Evolutionary conservation across 148 eudicot genomes (phyloP).

Genomic region (Amaranthus palmeri): DNA sequence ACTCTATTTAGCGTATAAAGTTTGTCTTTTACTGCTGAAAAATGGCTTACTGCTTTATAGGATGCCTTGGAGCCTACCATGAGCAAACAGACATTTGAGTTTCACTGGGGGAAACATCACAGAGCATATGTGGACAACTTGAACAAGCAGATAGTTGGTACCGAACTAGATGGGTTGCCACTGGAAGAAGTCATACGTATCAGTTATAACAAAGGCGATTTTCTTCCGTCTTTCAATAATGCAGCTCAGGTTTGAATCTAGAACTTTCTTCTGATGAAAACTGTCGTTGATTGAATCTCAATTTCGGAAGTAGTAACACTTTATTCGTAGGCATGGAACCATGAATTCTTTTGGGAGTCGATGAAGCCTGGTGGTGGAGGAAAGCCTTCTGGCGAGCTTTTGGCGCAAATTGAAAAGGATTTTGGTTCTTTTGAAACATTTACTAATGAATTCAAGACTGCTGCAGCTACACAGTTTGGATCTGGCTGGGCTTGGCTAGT

Average conservation of each 20-base stretch:
- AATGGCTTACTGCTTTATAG: conserved; percentile 28
- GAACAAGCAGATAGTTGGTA: conserved; percentile 87
- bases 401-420: conserved; percentile 68
- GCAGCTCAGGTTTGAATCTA: conserved; percentile 79
- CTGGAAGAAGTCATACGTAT: conserved; percentile 52
- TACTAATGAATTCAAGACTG: conserved; percentile 67
- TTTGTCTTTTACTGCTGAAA: background rate
- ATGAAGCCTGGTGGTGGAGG: conserved; percentile 98
- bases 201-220: conserved; percentile 79
- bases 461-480: conserved; percentile 91
- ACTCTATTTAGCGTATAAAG: too few relatives aligned
- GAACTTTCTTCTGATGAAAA: background rate
- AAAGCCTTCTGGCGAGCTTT: conserved; percentile 80
- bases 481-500: conserved; percentile 99
- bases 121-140: conserved; percentile 79
- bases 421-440: conserved; percentile 85
- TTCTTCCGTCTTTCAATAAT: conserved; percentile 85
- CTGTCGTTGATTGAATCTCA: background rate
- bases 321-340: conserved; percentile 70
- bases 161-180: conserved; percentile 61
- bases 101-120: conserved; percentile 91
- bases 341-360: conserved; percentile 91
- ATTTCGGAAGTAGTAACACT: background rate
- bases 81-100: conserved; percentile 73
- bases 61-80: conserved; percentile 87